A percentile compares a stretch with the other conserved stretches of the same genome.
These are phyloP conservation scores for Thinopyrum elongatum DNA, from an alignment of 176 grass and related monocot species.

Conservation along the genomic window DNA sequence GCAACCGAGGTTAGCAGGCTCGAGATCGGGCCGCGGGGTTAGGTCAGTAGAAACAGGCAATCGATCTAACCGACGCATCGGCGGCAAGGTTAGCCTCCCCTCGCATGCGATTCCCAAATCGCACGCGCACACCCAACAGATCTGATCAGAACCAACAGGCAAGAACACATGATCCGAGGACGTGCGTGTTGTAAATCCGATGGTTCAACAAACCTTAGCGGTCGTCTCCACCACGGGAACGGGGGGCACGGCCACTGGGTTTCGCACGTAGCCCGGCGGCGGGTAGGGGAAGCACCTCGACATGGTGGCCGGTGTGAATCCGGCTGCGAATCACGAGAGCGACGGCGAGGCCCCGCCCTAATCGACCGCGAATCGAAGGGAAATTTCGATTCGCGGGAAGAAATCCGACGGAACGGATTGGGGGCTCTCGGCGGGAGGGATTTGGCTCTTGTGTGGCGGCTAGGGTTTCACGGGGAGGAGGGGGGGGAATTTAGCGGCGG, in stretches of 20 bases:
- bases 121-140: conserved; percentile 47
- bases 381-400: conserved; percentile 15
- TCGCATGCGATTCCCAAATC: conserved; percentile 34
- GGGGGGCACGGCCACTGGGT: conserved; percentile 40
- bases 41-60: not conserved
- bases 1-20: not conserved
- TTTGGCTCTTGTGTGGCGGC: conserved; percentile 53
- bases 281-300: conserved; percentile 67
- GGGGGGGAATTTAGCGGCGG: not conserved
- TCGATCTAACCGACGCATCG: not conserved
- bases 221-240: conserved; percentile 32
- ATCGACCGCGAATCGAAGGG: conserved; percentile 22
- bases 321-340: not conserved
- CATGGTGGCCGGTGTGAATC: conserved; percentile 32
- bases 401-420: not conserved
- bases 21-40: not conserved
- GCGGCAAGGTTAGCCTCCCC: not conserved
- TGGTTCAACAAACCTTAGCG: conserved; percentile 63
- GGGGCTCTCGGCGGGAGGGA: conserved; percentile 16
- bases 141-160: conserved; percentile 44
- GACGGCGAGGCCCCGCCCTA: not conserved
- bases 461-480: conserved; percentile 40
- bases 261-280: conserved; percentile 56
- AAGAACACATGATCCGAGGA: conserved; percentile 45
- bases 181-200: conserved; percentile 72